These are phyloP conservation scores for Capsicum pubescens DNA, from an alignment of 257 asterid genomes.

Conservation along the genomic window DNA sequence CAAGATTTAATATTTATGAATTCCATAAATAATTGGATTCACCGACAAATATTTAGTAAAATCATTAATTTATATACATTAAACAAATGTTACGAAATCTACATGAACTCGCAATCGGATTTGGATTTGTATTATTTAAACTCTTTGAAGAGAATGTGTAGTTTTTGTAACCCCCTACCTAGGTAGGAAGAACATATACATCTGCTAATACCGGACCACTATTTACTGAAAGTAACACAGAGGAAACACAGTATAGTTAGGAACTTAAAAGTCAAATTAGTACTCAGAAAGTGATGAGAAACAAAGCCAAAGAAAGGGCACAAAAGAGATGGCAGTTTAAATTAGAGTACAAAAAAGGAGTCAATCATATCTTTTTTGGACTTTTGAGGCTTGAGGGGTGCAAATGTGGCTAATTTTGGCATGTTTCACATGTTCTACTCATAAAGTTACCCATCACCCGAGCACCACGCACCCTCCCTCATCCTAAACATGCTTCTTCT, in stretches of 20 bases:
- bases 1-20: not conserved
- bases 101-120: not conserved
- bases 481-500: not conserved
- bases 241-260: not conserved
- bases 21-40: not conserved
- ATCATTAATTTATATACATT: too few relatives aligned
- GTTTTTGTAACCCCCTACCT: not conserved
- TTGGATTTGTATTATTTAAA: not conserved
- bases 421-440: not conserved
- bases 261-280: not conserved
- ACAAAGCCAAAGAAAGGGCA: conserved; percentile 18
- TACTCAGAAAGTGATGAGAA: not conserved
- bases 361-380: not conserved
- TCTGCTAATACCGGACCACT: not conserved
- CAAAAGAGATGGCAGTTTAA: not conserved
- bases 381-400: not conserved
- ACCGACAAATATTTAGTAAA: too few relatives aligned
- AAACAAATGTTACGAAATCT: not conserved
- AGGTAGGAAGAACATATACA: not conserved
- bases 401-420: not conserved
- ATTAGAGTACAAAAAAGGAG: not conserved
- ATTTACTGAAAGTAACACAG: not conserved
- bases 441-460: conserved; percentile 19
- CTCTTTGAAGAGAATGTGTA: not conserved
- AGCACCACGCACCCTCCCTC: conserved; percentile 24